Conservation (phyloP, 305 asterid genomes). For the Fraxinus floribunda region DNA sequence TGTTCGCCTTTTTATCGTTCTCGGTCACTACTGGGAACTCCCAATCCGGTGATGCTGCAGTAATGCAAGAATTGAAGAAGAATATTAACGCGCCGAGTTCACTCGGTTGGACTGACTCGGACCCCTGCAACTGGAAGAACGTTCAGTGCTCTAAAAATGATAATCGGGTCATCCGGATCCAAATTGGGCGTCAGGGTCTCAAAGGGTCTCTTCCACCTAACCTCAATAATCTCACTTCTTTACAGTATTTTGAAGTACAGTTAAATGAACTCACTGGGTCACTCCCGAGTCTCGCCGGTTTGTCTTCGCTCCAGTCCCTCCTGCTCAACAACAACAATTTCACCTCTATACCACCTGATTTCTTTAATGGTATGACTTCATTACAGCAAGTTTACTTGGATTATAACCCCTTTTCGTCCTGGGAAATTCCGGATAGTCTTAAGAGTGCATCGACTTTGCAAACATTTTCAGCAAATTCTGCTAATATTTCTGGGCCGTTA, state of each 20-base stretch:
- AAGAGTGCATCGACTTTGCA: constrained; percentile 37
- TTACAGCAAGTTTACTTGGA: constrained; percentile 53
- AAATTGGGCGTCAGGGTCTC: constrained; percentile 53
- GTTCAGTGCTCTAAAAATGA: constrained; percentile 46
- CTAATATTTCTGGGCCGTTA: constrained; percentile 55
- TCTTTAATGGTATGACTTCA: constrained; percentile 67
- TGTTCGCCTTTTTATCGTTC: constrained; percentile 19
- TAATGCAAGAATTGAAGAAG: constrained; percentile 62
- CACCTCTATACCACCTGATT: constrained; percentile 62
- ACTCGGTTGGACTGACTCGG: constrained; percentile 56
- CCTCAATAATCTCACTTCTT: constrained; percentile 44
- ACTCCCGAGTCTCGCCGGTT: constrained; percentile 65
- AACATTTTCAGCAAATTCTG: constrained; percentile 53
- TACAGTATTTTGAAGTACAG: constrained; percentile 55
- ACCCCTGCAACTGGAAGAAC: constrained; percentile 56
- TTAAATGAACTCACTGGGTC: constrained; percentile 58
- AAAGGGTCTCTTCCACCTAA: constrained; percentile 52
- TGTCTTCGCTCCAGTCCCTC: constrained; percentile 43
- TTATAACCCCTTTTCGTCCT: constrained; percentile 53
- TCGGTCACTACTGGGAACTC: constrained; percentile 29
- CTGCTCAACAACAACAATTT: constrained; percentile 56
- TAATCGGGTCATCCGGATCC: constrained; percentile 63
- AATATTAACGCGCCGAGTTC: constrained; percentile 42
- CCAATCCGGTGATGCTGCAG: constrained; percentile 59
- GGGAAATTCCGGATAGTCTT: constrained; percentile 58